phyloP scores from a whole-genome alignment of 1,284 basidiomycete species.

The Athelia psychrophila region DNA sequence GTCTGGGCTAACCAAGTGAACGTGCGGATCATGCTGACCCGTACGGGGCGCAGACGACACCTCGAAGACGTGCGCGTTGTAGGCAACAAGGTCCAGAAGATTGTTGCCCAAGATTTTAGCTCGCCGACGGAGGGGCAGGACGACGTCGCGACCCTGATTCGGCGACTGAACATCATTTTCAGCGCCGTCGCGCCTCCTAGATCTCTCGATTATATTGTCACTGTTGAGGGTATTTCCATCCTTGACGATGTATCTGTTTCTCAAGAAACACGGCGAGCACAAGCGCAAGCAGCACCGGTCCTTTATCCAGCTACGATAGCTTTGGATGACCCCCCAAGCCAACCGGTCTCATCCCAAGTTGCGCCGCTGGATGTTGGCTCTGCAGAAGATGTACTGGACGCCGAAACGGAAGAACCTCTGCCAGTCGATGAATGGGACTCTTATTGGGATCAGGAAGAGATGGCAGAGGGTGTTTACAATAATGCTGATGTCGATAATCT shows the following conservation, averaged over 20 bases:
- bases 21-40: slow-evolving; percentile 74
- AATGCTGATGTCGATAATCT: slow-evolving; percentile 28
- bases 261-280: not conserved
- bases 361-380: slow-evolving; percentile 37
- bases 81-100: slow-evolving; percentile 27
- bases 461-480: slow-evolving; percentile 29
- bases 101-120: not conserved
- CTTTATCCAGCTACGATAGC: slow-evolving; percentile 3
- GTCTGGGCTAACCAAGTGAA: slow-evolving; percentile 92
- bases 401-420: slow-evolving; percentile 15
- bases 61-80: slow-evolving; percentile 35
- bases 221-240: slow-evolving; percentile 50
- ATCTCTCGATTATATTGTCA: slow-evolving; percentile 74
- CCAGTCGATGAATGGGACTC: slow-evolving; percentile 37
- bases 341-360: slow-evolving; percentile 19
- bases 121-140: slow-evolving; percentile 12
- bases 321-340: not conserved
- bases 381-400: slow-evolving; percentile 22
- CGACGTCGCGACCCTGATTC: slow-evolving; percentile 46
- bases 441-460: slow-evolving; percentile 36
- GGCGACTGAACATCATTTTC: slow-evolving; percentile 73
- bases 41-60: slow-evolving; percentile 68
- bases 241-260: slow-evolving; percentile 20
- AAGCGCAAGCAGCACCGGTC: slow-evolving; percentile 1
- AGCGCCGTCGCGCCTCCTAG: slow-evolving; percentile 56